Base-by-base conservation (phyloP, 495 filamentous ascomycete genomes). In the Penicillium roqueforti region DNA sequence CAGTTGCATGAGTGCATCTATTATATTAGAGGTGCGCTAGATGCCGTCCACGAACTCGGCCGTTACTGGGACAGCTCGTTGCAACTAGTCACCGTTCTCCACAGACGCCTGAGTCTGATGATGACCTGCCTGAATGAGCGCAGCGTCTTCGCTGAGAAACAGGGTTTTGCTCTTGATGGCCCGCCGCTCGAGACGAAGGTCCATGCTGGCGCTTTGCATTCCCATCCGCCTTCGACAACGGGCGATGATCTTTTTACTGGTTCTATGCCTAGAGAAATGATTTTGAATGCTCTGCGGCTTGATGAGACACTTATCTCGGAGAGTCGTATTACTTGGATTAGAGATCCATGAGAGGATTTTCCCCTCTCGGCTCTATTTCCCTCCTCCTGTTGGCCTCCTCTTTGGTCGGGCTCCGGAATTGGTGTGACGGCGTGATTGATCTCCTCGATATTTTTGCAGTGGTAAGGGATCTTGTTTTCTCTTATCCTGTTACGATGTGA, bases 11-110 rank as follows among this genome's bases (percentile, higher is more conserved):
- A 75, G 39, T 67, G 77, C 57, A 76, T 80, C 43, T 66, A 71
- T 6, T 66, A 80, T 45, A 76, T 78, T 42, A 65, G 63, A 40
- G 73, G 73, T 26, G 70, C 72, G 0, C 68, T 79, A 8, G 75
- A 77, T 6, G 60, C 61, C 3, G 53, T 68, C 14, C 59, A 61
- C n/a, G 54, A 68, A n/a, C 57, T 76, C 2, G 54, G 62, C 20
- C 61, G 62, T 3, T 61, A 68, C 42, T 76, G 73, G 73, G 61
- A 59, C 26, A 63, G 68, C 38, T 64, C 64, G 2, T 41, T 70
- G 26, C 59, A 58, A 1, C 38, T 76, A 9, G 63, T 54, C 6
- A 51, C 58, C 6, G 18, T 61, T 7, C 66, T 75, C 9, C 68
- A 72, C 38, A 57, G 54, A 11, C 68, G 72, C 0, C 55, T 71